Percentiles rank a stretch among this genome's conserved stretches.
Evolutionary conservation across 768 basidiomycete genomes (phyloP).

Genomic region (Sistotremastrum suecicum): DNA sequence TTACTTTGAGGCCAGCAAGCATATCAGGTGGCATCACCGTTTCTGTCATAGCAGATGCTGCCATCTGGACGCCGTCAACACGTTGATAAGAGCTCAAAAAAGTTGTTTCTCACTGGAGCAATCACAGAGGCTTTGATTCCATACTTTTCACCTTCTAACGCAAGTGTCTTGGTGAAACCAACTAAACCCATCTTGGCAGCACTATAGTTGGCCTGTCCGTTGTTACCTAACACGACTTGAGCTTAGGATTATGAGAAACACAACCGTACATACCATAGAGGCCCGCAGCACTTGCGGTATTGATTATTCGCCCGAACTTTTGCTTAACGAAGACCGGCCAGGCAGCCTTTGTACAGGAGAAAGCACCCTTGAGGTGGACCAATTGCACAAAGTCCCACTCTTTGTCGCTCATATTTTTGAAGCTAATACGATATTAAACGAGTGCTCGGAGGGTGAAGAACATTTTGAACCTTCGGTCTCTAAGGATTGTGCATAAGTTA

Average conservation of each 20-base stretch:
- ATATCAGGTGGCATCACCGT: constrained; percentile 92
- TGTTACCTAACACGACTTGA: constrained; percentile 46
- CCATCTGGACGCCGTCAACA: constrained; percentile 37
- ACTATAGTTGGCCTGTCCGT: constrained; percentile 96
- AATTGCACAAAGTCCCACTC: constrained; percentile 84
- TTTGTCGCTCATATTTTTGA: constrained; percentile 94
- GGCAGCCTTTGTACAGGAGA: constrained; percentile 81
- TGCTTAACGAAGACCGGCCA: constrained; percentile 95
- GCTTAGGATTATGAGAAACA: neutral
- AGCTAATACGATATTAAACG: constrained; percentile 27
- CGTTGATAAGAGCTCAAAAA: neutral
- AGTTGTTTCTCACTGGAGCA: constrained; percentile 53
- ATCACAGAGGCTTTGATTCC: constrained; percentile 78
- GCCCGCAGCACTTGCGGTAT: constrained; percentile 90
- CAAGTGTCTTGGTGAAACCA: constrained; percentile 85
- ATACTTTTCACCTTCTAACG: constrained; percentile 85
- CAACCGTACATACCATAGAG: constrained; percentile 52
- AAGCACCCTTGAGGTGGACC: constrained; percentile 92
- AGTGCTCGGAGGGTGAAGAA: neutral
- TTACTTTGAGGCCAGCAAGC: constrained; percentile 71
- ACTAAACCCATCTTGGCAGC: constrained; percentile 96
- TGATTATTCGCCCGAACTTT: constrained; percentile 88
- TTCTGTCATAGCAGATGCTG: constrained; percentile 94
- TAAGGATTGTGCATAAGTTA: constrained; percentile 4
- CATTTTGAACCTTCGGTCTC: constrained; percentile 4